Evolutionary conservation across 371 early-diverging fungal genomes (phyloP), one percentile per base, ranked within the genome.

Genomic region (Gilbertella persicaria): DNA sequence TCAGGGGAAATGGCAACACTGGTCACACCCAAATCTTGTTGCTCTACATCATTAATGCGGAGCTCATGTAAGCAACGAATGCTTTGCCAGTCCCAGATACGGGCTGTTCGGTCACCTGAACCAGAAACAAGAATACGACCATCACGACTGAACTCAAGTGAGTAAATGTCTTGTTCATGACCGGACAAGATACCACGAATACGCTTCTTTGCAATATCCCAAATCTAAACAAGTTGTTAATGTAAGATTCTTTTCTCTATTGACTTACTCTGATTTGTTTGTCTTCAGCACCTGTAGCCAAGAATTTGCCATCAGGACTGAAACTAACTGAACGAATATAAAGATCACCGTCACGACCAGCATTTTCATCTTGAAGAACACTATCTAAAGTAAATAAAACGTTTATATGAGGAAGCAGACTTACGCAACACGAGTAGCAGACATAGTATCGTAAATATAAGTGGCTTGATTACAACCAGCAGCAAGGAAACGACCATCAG

Each of bases 211-310:
- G 66, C 63, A 47, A 92, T 87, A 58, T 92, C 92, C 91, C 91
- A 91, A 51, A 92, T 86, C 87, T 84, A 66, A 21, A n/a, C 9
- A 36, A 25, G 29, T 20, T 50, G 23, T 43, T n/a, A 6, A 7
- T 23, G n/a, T 33, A 8, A 16, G 17, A 28, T 17, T 10, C 23
- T 20, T 30, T 19, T 39, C 6, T 25, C 21, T 16, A 3, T 25
- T 17, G 7, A 55, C 71, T 56, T 75, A 93, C 85, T 45, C 97
- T 86, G 54, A 98, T 93, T 51, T 91, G 87, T 56, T 89, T 93
- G 69, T 99, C 99, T 71, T 98, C 97, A 13, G 97, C 97, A 36
- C 99, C 99, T 1, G 99, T 96, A 5, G 98, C 99, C 33, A 99
- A 76, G 53, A 67, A 89, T 46, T 82, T 85, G 53, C 92, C 91